Conservation (phyloP, 2,329 filamentous ascomycete species). For the Ophiostoma sp. region DNA sequence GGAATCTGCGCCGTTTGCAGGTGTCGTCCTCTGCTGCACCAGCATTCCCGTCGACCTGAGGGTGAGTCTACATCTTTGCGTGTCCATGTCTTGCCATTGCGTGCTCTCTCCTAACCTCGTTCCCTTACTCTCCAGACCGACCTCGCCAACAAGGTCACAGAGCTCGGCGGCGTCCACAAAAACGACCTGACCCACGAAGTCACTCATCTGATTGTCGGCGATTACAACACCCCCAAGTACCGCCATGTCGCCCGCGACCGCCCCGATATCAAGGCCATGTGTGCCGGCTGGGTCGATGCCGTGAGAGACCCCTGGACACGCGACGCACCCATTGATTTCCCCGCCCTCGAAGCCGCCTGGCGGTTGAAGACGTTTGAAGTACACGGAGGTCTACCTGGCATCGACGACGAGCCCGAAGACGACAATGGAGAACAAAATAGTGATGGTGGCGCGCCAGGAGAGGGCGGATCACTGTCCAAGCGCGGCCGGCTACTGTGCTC, state of each 20-base stretch:
- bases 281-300: slow-evolving; percentile 79
- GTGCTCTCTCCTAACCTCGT: slow-evolving; percentile 18
- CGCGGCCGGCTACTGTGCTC: slow-evolving; percentile 52
- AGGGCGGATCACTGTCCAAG: slow-evolving; percentile 31
- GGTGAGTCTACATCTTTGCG: slow-evolving; percentile 50
- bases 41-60: slow-evolving; percentile 77
- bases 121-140: slow-evolving; percentile 33
- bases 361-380: slow-evolving; percentile 64
- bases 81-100: not conserved
- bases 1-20: slow-evolving; percentile 50
- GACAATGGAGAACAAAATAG: not conserved
- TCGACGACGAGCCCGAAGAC: slow-evolving; percentile 25
- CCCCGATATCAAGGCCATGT: slow-evolving; percentile 80
- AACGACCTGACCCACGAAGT: slow-evolving; percentile 94
- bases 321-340: slow-evolving; percentile 73
- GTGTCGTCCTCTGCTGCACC: slow-evolving; percentile 83
- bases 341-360: slow-evolving; percentile 66
- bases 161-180: slow-evolving; percentile 86
- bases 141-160: slow-evolving; percentile 63
- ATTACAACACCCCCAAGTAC: slow-evolving; percentile 89
- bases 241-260: slow-evolving; percentile 89
- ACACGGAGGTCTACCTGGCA: slow-evolving; percentile 45
- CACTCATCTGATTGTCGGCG: slow-evolving; percentile 89
- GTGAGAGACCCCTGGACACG: slow-evolving; percentile 78
- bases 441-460: not conserved